Evolutionary conservation across 257 asterid genomes (phyloP).

Genomic region (Solanum appendiculatum): DNA sequence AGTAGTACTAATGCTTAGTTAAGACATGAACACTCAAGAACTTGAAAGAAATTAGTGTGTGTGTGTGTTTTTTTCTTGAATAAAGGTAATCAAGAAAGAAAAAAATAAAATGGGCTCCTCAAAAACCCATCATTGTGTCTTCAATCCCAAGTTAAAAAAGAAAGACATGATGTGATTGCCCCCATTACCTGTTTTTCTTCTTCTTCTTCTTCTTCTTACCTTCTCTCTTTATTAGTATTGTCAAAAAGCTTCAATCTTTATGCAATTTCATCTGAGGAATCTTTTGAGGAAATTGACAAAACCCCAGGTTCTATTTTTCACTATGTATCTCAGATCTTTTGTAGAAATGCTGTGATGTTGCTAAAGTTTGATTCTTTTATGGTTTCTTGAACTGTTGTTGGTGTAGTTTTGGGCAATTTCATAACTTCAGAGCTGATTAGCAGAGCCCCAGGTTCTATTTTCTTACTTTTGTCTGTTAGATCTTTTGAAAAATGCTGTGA

Average conservation of each 20-base stretch:
- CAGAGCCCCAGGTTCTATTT: conserved; percentile 17
- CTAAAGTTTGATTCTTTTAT: conserved; percentile 3
- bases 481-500: neutral
- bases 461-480: neutral
- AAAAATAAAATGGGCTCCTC: conserved; percentile 21
- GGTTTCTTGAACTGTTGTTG: neutral
- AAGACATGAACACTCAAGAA: conserved; percentile 8
- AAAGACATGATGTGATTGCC: conserved; percentile 9
- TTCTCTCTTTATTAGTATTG: neutral
- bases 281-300: conserved; percentile 7
- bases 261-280: neutral
- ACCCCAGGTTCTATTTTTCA: neutral
- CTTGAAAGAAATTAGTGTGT: conserved; percentile 2
- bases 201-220: neutral
- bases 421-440: neutral
- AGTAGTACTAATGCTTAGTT: neutral
- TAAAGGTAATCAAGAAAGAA: neutral
- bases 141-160: conserved; percentile 18
- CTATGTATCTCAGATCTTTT: neutral
- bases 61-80: conserved; percentile 12
- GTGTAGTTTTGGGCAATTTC: neutral
- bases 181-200: neutral
- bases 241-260: conserved; percentile 1
- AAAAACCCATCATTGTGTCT: conserved; percentile 31
- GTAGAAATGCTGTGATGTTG: neutral